These are phyloP conservation scores for Verticillium nubilum DNA, from an alignment of 2,329 filamentous ascomycete genomes.

Conservation along the genomic window DNA sequence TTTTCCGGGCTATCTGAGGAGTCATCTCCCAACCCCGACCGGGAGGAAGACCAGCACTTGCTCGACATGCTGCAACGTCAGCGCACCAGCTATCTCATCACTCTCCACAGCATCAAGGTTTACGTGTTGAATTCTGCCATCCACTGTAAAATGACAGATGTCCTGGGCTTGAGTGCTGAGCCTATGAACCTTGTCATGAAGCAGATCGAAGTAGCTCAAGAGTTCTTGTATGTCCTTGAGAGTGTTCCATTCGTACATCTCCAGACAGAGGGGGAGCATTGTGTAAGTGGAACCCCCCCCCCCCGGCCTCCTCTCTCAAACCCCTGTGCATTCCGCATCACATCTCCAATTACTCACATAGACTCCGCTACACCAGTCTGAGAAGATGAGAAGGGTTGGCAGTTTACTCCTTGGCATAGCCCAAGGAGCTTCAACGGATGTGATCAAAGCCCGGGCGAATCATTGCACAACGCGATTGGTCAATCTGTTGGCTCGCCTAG, in stretches of 20 bases:
- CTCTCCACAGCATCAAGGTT: slow-evolving; percentile 2
- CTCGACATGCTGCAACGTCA: not conserved
- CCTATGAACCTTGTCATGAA: slow-evolving; percentile 3
- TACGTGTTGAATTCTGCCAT: not conserved
- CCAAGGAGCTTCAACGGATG: not conserved
- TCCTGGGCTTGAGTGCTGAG: slow-evolving; percentile 1
- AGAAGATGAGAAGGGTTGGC: slow-evolving; percentile 32
- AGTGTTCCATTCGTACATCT: slow-evolving; percentile 5
- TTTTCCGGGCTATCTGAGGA: not conserved
- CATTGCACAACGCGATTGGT: slow-evolving; percentile 25
- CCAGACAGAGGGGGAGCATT: slow-evolving; percentile 5
- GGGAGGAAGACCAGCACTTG: not conserved
- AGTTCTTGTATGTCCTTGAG: not conserved
- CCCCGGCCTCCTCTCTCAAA: too few species aligned
- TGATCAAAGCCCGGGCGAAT: not conserved
- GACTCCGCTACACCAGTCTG: slow-evolving; percentile 20
- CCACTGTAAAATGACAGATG: not conserved
- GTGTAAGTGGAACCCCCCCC: not conserved
- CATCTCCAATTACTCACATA: not conserved
- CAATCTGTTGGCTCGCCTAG: slow-evolving; percentile 32
- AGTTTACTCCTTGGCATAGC: slow-evolving; percentile 28
- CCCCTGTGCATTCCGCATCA: too few species aligned
- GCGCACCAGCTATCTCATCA: slow-evolving; percentile 1
- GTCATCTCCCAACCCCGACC: not conserved
- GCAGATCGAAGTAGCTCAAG: slow-evolving; percentile 4